Evolutionary conservation across 768 basidiomycete genomes (phyloP).

Genomic region (Lactarius tabidus): DNA sequence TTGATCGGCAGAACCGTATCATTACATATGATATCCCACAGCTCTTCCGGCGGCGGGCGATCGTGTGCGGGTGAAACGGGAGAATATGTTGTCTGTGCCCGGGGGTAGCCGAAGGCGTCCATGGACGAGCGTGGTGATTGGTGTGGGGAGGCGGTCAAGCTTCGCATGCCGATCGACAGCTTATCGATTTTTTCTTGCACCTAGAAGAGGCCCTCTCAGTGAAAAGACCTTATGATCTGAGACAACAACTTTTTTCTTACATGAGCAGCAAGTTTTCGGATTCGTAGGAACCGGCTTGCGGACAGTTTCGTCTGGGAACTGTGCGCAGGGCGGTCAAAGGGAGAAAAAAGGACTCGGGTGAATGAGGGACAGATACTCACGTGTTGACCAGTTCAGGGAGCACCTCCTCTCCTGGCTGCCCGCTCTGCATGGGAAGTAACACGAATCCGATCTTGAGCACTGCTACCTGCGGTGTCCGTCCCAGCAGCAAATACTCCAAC

Average conservation of each 20-base stretch:
- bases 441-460: conserved; percentile 85
- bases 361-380: conserved; percentile 44
- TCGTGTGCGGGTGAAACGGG: conserved; percentile 29
- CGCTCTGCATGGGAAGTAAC: conserved; percentile 68
- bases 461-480: conserved; percentile 50
- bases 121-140: conserved; percentile 35
- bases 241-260: conserved; percentile 41
- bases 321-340: not conserved
- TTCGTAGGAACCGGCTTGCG: conserved; percentile 78
- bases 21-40: conserved; percentile 86
- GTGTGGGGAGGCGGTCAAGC: conserved; percentile 23
- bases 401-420: conserved; percentile 52
- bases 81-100: conserved; percentile 17
- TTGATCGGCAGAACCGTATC: conserved; percentile 75
- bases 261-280: conserved; percentile 80
- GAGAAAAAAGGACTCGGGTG: not conserved
- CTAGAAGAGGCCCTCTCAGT: conserved; percentile 34
- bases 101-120: conserved; percentile 30
- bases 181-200: conserved; percentile 82
- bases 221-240: not conserved
- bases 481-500: conserved; percentile 76
- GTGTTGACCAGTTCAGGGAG: conserved; percentile 82
- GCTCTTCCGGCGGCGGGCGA: conserved; percentile 47
- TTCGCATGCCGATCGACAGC: conserved; percentile 34
- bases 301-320: conserved; percentile 83